Evolutionary conservation across 2,329 filamentous ascomycete genomes (phyloP), one percentile per base, ranked within the genome.

Genomic region (Elsinoe fawcettii): DNA sequence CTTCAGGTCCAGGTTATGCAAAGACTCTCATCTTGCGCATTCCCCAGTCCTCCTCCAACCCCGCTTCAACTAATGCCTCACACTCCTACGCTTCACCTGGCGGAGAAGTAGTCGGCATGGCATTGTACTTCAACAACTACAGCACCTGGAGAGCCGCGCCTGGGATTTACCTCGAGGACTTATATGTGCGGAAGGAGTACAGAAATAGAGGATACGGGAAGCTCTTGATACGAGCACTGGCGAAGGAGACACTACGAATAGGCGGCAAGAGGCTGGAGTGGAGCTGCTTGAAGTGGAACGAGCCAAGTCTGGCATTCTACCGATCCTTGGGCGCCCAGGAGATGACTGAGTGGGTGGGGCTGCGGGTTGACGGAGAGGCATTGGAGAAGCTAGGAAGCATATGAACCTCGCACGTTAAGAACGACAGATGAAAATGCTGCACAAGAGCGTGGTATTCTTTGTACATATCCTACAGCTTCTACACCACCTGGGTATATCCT

Each of bases 121-220:
- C 90, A 1, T 74, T 96, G 39, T 96, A 90, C 75, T 97, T 95
- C 71, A 90, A 92, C 78, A 97, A 92, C 74, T 97, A 96, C 74
- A 90, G 85, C 67, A 96, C 92, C 0, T 97, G 93, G 93, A 82
- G 87, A 7, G 82, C 87, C n/a, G 82, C 81, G 46, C 83, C 91
- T 0, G 92, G 92, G 2, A 87, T 99, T 67, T 96, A 95, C 71
- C 84, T 97, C 36, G 92, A 97, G 71, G 92, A 97, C 68, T 76
- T 97, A n/a, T 96, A 86, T 66, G 89, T 99, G 39, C 79, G 83
- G 64, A 79, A 83, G 1, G 74, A 75, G 44, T 84, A 87, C 65
- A 78, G 93, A 3, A 85, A 85, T 32, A 82, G 81, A 60, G 91
- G 91, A 0, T 95, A 92, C 68, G 92, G 91, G 37, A 87, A 85